phyloP scores from a whole-genome alignment of 164 flowering plant species.

The Kingdonia uniflora region DNA sequence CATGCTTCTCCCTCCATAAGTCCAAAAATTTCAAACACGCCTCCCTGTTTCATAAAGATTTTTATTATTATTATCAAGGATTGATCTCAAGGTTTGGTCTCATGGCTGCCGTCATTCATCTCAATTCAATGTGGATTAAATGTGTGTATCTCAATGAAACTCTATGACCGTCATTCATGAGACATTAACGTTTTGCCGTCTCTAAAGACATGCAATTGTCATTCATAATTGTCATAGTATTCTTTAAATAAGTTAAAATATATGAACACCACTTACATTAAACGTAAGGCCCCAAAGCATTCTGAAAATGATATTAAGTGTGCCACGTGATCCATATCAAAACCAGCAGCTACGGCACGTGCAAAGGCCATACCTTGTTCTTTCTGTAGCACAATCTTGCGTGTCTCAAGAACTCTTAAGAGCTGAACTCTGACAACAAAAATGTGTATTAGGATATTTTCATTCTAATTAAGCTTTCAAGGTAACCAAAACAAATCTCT shows the following conservation, averaged over 20 bases:
- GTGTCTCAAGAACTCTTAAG: constrained; percentile 74
- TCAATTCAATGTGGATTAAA: too few species aligned
- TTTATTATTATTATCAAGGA: too few species aligned
- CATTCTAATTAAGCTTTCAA: background rate
- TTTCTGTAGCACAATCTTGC: constrained; percentile 66
- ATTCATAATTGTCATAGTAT: too few species aligned
- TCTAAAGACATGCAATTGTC: too few species aligned
- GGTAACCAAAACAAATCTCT: too few species aligned
- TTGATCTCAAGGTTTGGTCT: too few species aligned
- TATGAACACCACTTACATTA: constrained; percentile 41
- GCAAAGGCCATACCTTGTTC: constrained; percentile 99
- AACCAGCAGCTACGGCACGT: constrained; percentile 95
- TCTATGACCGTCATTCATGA: too few species aligned
- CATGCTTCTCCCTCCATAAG: constrained; percentile 88
- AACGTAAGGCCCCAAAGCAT: constrained; percentile 85
- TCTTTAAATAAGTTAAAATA: too few species aligned
- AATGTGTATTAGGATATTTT: background rate
- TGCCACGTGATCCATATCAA: constrained; percentile 72
- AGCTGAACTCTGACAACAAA: constrained; percentile 60
- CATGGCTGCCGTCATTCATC: too few species aligned
- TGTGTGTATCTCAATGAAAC: too few species aligned
- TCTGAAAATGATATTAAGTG: constrained; percentile 73
- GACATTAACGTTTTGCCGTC: too few species aligned
- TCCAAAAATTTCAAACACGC: constrained; percentile 66
- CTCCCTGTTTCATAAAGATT: constrained; percentile 57